Conservation (phyloP, 768 basidiomycete species). For the Paxillus involutus region DNA sequence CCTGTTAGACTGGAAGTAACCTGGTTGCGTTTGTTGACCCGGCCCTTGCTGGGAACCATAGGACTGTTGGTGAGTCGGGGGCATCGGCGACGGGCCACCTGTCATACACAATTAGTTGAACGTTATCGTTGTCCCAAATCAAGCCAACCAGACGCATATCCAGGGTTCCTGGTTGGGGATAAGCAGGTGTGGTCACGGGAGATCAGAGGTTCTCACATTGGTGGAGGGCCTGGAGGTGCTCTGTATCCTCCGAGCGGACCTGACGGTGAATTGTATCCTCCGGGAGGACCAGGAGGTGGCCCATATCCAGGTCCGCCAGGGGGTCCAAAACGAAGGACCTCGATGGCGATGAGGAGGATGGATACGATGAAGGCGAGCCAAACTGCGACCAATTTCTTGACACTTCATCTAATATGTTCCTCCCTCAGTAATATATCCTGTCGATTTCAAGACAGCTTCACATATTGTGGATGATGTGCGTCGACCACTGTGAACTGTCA, state of each 20-base stretch:
- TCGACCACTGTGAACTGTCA: constrained; percentile 7
- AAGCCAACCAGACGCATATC: constrained; percentile 5
- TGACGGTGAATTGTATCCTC: not conserved
- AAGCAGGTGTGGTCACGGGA: constrained; percentile 1
- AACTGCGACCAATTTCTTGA: constrained; percentile 9
- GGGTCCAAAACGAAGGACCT: constrained; percentile 69
- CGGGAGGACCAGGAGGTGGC: not conserved
- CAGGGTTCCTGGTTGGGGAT: constrained; percentile 4
- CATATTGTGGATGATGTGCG: constrained; percentile 90
- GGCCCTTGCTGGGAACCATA: constrained; percentile 61
- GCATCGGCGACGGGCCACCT: constrained; percentile 47
- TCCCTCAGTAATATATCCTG: constrained; percentile 77
- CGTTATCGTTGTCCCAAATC: not conserved
- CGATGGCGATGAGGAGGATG: constrained; percentile 84
- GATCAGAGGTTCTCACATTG: not conserved
- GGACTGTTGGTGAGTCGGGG: constrained; percentile 56
- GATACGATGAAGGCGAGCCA: constrained; percentile 69
- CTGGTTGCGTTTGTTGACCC: constrained; percentile 48
- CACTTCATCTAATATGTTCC: not conserved
- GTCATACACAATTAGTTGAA: not conserved
- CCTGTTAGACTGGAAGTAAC: constrained; percentile 83
- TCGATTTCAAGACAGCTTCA: constrained; percentile 63
- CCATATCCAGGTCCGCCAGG: not conserved
- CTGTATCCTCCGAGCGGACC: constrained; percentile 7
- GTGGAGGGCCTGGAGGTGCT: constrained; percentile 14